These are phyloP conservation scores for Verticillium dahliae DNA, from an alignment of 2,329 filamentous ascomycete genomes.

Conservation along the genomic window DNA sequence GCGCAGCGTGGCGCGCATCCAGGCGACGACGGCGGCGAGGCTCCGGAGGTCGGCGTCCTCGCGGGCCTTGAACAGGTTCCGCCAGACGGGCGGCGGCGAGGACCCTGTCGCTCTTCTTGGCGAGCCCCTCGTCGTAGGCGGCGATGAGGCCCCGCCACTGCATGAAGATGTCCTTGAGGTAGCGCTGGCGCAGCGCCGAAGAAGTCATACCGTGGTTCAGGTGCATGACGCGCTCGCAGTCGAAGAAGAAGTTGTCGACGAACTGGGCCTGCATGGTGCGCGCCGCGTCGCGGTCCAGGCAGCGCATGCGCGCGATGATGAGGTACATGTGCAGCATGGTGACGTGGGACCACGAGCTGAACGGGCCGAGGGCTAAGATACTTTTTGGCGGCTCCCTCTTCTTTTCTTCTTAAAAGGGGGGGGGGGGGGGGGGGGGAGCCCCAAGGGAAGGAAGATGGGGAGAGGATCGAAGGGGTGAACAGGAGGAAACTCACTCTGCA, in stretches of 20 bases:
- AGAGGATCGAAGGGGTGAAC: background rate
- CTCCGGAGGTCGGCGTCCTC: constrained; percentile 42
- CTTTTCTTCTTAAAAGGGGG: no score
- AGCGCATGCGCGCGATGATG: constrained; percentile 74
- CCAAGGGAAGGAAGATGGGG: background rate
- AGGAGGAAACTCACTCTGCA: constrained; percentile 57
- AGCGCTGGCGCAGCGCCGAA: constrained; percentile 52
- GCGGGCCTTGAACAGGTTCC: constrained; percentile 78
- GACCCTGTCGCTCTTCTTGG: constrained; percentile 64
- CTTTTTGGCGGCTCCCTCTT: no score
- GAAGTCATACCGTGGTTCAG: constrained; percentile 66
- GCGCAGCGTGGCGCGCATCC: constrained; percentile 43
- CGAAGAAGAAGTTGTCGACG: constrained; percentile 91
- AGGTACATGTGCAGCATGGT: constrained; percentile 97
- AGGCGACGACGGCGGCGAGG: constrained; percentile 48
- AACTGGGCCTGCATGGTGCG: constrained; percentile 82
- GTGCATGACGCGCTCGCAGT: constrained; percentile 78
- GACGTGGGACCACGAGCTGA: constrained; percentile 92
- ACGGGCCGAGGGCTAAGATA: no score
- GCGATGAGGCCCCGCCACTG: constrained; percentile 86
- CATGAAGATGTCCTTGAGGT: constrained; percentile 82
- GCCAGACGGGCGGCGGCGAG: constrained; percentile 79
- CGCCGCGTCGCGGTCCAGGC: constrained; percentile 63
- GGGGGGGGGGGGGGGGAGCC: no score
- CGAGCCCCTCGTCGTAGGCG: constrained; percentile 76